Evolutionary conservation across 2,329 filamentous ascomycete species (phyloP).

Genomic region (Aspergillus udagawae): DNA sequence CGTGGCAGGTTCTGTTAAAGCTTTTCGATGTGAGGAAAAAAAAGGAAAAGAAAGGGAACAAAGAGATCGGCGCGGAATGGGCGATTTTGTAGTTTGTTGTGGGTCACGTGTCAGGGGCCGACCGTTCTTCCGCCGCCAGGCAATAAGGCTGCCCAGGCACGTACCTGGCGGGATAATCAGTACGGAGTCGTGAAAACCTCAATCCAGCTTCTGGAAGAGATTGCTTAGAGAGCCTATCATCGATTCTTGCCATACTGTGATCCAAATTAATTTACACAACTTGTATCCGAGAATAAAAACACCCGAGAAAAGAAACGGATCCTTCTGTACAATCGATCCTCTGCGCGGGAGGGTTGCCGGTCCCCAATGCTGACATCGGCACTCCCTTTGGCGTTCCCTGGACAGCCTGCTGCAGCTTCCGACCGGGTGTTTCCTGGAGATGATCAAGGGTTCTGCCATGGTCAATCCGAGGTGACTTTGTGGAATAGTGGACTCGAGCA

Average conservation of each 20-base stretch:
- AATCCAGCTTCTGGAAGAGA: too few relatives aligned
- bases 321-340: too few relatives aligned
- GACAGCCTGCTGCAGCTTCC: neutral
- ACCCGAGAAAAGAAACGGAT: neutral
- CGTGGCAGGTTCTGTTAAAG: conserved; percentile 64
- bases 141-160: conserved; percentile 4
- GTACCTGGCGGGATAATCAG: neutral
- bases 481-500: neutral
- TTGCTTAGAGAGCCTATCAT: too few relatives aligned
- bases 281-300: neutral
- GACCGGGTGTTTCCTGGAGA: neutral
- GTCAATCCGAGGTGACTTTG: neutral
- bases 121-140: conserved; percentile 17
- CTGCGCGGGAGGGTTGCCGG: too few relatives aligned
- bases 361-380: too few relatives aligned
- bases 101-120: conserved; percentile 28
- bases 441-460: neutral
- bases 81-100: conserved; percentile 24
- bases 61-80: conserved; percentile 8
- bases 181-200: too few relatives aligned
- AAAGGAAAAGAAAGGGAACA: conserved; percentile 31
- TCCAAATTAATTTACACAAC: too few relatives aligned
- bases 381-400: too few relatives aligned
- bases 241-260: too few relatives aligned
- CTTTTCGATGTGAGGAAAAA: conserved; percentile 54